phyloP scores from a whole-genome alignment of 2,329 filamentous ascomycete species.

The Cladophialophora psammophila region DNA sequence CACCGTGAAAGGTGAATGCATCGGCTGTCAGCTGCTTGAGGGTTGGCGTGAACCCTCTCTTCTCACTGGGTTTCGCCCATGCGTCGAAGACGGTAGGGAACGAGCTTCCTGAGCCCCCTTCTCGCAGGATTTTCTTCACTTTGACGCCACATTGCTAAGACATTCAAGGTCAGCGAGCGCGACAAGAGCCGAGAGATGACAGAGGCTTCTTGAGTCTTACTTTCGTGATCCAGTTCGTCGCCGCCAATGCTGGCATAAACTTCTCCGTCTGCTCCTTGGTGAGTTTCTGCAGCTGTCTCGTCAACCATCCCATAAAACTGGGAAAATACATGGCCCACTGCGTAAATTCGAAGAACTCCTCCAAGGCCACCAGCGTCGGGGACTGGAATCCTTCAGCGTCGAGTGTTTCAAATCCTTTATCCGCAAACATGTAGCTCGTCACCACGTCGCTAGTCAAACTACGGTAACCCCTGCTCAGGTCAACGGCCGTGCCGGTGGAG shows the following conservation, averaged over 20 bases:
- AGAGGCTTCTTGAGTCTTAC: neutral
- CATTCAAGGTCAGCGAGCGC: neutral
- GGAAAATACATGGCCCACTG: conserved; percentile 23
- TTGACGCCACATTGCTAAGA: conserved; percentile 36
- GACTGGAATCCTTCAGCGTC: conserved; percentile 19
- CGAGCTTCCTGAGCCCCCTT: conserved; percentile 12
- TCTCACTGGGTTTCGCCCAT: conserved; percentile 15
- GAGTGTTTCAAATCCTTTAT: conserved; percentile 20
- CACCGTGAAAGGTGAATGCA: conserved; percentile 29
- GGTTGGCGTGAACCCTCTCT: conserved; percentile 11
- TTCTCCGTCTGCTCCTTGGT: conserved; percentile 20
- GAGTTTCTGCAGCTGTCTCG: conserved; percentile 15
- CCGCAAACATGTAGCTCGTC: conserved; percentile 24
- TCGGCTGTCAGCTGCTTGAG: conserved; percentile 27
- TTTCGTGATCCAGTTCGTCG: conserved; percentile 41
- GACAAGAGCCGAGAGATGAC: neutral
- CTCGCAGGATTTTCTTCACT: conserved; percentile 21
- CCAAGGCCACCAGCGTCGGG: conserved; percentile 15
- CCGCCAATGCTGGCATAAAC: conserved; percentile 17
- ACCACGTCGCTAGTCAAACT: conserved; percentile 24
- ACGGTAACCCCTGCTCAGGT: conserved; percentile 25
- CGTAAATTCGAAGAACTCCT: conserved; percentile 18
- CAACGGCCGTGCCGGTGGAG: conserved; percentile 10
- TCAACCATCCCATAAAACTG: conserved; percentile 18
- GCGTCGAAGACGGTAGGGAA: conserved; percentile 41